Conservation (phyloP, 163 green algal species). For the Volvox carteri region DNA sequence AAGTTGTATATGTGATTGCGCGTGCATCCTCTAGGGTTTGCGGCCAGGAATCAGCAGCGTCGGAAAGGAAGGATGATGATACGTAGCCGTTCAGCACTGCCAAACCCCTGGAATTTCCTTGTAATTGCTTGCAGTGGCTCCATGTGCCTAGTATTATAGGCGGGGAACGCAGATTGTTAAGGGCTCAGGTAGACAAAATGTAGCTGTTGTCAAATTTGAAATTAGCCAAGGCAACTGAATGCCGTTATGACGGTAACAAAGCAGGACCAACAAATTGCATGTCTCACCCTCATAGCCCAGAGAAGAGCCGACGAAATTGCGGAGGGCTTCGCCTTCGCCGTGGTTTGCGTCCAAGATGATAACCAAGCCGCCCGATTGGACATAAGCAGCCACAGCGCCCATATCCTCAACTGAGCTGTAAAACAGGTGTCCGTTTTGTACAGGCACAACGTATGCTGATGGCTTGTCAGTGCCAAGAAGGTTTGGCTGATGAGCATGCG, state of each 20-base stretch:
- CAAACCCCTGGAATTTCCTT: not conserved
- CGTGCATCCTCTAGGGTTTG: not conserved
- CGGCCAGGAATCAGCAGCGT: not conserved
- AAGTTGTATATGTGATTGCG: not conserved
- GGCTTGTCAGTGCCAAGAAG: not conserved
- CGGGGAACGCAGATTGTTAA: not conserved
- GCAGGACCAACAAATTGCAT: not conserved
- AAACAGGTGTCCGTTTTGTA: slow-evolving; percentile 1
- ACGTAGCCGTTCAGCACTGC: not conserved
- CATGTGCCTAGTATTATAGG: not conserved
- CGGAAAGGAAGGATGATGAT: not conserved
- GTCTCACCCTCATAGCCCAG: slow-evolving; percentile 23
- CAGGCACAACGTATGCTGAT: not conserved
- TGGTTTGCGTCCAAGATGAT: slow-evolving; percentile 4
- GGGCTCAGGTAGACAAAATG: not conserved
- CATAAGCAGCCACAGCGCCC: not conserved
- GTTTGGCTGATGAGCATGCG: not conserved
- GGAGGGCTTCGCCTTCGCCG: not conserved
- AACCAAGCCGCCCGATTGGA: slow-evolving; percentile 7
- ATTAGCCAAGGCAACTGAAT: not conserved
- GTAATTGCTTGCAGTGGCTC: slow-evolving; percentile 2
- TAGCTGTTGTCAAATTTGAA: slow-evolving; percentile 5
- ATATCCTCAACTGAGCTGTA: slow-evolving; percentile 45
- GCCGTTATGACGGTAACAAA: not conserved
- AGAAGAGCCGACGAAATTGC: not conserved